phyloP scores from a whole-genome alignment of 169 alveolate species.

The Neospora caninum region DNA sequence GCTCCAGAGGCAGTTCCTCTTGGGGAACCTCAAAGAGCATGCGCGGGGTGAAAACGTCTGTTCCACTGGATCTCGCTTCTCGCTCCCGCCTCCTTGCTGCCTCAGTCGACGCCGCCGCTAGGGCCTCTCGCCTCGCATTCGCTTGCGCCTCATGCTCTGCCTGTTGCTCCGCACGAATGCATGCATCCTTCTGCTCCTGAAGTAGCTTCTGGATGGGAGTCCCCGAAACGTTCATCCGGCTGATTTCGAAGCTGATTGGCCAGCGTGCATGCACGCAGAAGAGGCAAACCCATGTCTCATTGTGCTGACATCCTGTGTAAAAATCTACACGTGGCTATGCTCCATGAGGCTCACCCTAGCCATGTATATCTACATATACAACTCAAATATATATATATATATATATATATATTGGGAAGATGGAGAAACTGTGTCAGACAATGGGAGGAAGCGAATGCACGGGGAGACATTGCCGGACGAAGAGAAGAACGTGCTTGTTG shows the following conservation, averaged over 20 bases:
- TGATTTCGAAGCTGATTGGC: slow-evolving; percentile 52
- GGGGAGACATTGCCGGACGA: too few relatives aligned
- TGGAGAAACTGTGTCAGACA: too few relatives aligned
- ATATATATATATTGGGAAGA: too few relatives aligned
- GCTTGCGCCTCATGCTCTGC: slow-evolving; percentile 29
- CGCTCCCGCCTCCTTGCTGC: neutral
- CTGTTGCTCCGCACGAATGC: slow-evolving; percentile 29
- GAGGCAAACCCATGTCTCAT: neutral
- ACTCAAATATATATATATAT: too few relatives aligned
- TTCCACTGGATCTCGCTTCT: slow-evolving; percentile 8
- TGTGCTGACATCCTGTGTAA: too few relatives aligned
- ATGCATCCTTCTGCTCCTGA: slow-evolving; percentile 55
- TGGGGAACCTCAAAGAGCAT: slow-evolving; percentile 57
- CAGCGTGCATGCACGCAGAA: neutral
- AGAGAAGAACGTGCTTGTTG: too few relatives aligned
- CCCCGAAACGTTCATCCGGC: slow-evolving; percentile 56
- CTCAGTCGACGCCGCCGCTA: slow-evolving; percentile 17
- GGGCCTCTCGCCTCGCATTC: slow-evolving; percentile 26
- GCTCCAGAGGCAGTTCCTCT: slow-evolving; percentile 29
- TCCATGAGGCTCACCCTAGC: too few relatives aligned
- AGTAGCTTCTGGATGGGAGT: slow-evolving; percentile 30
- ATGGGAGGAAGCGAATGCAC: too few relatives aligned
- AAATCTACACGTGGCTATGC: too few relatives aligned
- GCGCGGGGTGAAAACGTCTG: slow-evolving; percentile 53
- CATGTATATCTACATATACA: too few relatives aligned